Percentiles rank a stretch among this genome's conserved stretches.
Evolutionary conservation across 257 asterid genomes (phyloP).

Genomic region (Scutellaria baicalensis): DNA sequence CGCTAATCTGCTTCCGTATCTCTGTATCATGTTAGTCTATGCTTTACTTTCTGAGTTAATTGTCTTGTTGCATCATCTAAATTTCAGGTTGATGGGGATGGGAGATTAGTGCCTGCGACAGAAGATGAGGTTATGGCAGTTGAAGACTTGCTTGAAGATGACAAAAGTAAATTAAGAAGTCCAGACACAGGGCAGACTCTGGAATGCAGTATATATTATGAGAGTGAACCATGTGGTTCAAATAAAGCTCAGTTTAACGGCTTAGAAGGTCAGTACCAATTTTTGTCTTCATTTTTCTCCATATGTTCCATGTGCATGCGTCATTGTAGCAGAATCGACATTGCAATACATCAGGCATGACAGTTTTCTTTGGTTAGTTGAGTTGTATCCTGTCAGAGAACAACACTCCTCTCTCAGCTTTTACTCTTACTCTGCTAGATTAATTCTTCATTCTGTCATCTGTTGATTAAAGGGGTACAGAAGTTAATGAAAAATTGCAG

Average conservation of each 20-base stretch:
- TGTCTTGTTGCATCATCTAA: constrained; percentile 4
- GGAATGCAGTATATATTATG: constrained; percentile 24
- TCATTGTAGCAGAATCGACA: background rate
- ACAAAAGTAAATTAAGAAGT: constrained; percentile 31
- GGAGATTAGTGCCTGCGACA: constrained; percentile 95
- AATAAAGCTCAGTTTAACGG: constrained; percentile 21
- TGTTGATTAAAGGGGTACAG: background rate
- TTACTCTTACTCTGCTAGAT: background rate
- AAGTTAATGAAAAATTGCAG: background rate
- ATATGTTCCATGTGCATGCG: background rate
- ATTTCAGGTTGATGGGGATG: constrained; percentile 78
- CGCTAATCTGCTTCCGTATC: background rate
- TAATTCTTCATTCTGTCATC: background rate
- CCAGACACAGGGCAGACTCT: constrained; percentile 26
- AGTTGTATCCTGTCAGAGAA: background rate
- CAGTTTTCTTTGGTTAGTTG: background rate
- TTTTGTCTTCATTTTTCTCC: background rate
- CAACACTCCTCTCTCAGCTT: background rate
- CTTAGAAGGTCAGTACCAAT: constrained; percentile 37
- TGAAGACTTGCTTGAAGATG: constrained; percentile 67
- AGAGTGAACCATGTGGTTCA: constrained; percentile 10
- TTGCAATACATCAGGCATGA: background rate
- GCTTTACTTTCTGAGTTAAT: background rate
- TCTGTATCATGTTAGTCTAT: background rate
- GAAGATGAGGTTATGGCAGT: constrained; percentile 80